Percentiles rank a stretch among this genome's conserved stretches.
These are phyloP conservation scores for Calonectria ilicicola DNA, from an alignment of 2,329 filamentous ascomycete species.

Conservation along the genomic window DNA sequence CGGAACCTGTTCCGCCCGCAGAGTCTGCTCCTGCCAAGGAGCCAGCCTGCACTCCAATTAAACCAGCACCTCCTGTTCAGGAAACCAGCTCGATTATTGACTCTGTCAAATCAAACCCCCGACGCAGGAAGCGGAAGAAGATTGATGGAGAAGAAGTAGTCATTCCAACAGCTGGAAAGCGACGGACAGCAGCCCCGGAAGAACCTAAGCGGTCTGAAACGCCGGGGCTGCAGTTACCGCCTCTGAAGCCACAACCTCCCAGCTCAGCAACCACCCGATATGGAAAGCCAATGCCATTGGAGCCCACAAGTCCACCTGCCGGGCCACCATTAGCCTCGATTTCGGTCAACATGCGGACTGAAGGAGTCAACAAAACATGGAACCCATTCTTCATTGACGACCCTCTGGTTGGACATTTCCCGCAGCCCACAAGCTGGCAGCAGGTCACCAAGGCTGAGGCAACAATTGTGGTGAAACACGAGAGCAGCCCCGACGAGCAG, in stretches of 20 bases:
- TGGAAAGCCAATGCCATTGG: slow-evolving; percentile 43
- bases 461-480: slow-evolving; percentile 27
- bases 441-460: slow-evolving; percentile 15
- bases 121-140: slow-evolving; percentile 60
- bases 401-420: slow-evolving; percentile 34
- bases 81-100: slow-evolving; percentile 59
- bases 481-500: slow-evolving; percentile 31
- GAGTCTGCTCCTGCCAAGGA: background rate
- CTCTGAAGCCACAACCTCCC: slow-evolving; percentile 42
- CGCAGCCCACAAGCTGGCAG: slow-evolving; percentile 31
- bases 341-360: slow-evolving; percentile 46
- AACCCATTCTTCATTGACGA: slow-evolving; percentile 42
- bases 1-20: slow-evolving; percentile 9
- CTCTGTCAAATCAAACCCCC: slow-evolving; percentile 62
- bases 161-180: slow-evolving; percentile 37
- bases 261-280: slow-evolving; percentile 29
- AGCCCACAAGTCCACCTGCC: slow-evolving; percentile 42
- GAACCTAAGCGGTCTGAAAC: slow-evolving; percentile 10
- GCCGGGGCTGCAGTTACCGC: slow-evolving; percentile 44
- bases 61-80: slow-evolving; percentile 6
- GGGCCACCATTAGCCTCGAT: slow-evolving; percentile 45
- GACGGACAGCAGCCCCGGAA: slow-evolving; percentile 20
- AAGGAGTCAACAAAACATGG: slow-evolving; percentile 23
- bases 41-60: slow-evolving; percentile 20
- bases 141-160: slow-evolving; percentile 54